Conservation (phyloP, 1,284 basidiomycete genomes). For the Coriolopsis trogii region DNA sequence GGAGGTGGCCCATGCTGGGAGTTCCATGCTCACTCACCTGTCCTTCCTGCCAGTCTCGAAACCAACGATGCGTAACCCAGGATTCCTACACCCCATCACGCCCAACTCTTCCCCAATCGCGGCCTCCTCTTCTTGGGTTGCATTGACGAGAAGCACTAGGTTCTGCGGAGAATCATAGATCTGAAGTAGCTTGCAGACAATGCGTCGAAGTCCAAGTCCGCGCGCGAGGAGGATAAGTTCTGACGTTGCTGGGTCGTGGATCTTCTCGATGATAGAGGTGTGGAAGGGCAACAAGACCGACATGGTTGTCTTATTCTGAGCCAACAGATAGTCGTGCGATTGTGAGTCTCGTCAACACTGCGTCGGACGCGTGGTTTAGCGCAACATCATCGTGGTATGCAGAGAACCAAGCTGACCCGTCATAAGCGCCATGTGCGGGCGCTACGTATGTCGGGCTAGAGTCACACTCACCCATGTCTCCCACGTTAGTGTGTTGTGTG, state of each 20-base stretch:
- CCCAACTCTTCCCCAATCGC: conserved; percentile 93
- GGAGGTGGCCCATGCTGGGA: too few relatives aligned
- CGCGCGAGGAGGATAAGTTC: conserved; percentile 87
- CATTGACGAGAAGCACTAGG: conserved; percentile 88
- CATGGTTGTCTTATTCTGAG: too few relatives aligned
- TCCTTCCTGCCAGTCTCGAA: conserved; percentile 86
- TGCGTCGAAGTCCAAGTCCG: conserved; percentile 81
- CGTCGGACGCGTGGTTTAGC: background rate
- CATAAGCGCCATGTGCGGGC: too few relatives aligned
- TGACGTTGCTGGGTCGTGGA: conserved; percentile 79
- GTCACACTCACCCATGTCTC: too few relatives aligned
- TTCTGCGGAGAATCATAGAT: conserved; percentile 91
- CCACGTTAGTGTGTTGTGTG: too few relatives aligned
- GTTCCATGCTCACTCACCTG: conserved; percentile 51
- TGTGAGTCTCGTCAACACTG: background rate
- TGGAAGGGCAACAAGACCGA: conserved; percentile 63
- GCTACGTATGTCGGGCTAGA: too few relatives aligned
- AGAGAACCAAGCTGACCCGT: too few relatives aligned
- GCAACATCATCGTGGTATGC: too few relatives aligned
- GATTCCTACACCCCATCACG: conserved; percentile 88
- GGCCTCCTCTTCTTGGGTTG: conserved; percentile 84
- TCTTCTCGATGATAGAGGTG: conserved; percentile 61
- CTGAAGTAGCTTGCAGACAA: conserved; percentile 86
- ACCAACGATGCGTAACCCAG: conserved; percentile 82
- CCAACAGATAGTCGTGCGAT: too few relatives aligned